Evolutionary conservation across 345 rosid species (phyloP).

Genomic region (Eucalyptus albens): DNA sequence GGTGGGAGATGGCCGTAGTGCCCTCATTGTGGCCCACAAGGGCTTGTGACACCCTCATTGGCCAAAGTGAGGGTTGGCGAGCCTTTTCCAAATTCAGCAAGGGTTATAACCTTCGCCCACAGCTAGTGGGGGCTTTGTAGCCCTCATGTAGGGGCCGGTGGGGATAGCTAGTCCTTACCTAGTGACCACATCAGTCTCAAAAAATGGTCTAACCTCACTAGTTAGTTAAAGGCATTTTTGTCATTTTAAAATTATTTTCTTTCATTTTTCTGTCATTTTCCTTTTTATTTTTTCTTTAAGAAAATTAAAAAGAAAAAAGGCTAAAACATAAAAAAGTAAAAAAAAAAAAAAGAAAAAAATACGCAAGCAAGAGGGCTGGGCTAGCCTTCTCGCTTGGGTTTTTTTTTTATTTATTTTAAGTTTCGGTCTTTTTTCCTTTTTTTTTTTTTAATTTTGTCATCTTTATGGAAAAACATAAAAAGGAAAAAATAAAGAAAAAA

Average conservation of each 20-base stretch:
- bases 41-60: accelerated
- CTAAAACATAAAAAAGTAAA: too few relatives aligned
- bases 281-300: accelerated
- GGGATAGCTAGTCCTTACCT: too few relatives aligned
- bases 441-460: too few relatives aligned
- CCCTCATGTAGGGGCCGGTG: accelerated
- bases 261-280: too few relatives aligned
- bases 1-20: accelerated
- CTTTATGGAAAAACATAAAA: too few relatives aligned
- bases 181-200: accelerated
- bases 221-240: accelerated
- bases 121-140: too few relatives aligned
- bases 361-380: accelerated
- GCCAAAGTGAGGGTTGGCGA: background rate
- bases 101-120: accelerated
- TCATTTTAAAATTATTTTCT: too few relatives aligned
- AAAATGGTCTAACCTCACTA: too few relatives aligned
- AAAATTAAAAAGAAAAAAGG: too few relatives aligned
- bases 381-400: accelerated
- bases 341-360: too few relatives aligned
- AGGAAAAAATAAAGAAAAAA: too few relatives aligned
- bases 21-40: background rate
- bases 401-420: too few relatives aligned
- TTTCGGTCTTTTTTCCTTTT: accelerated
- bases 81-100: accelerated